phyloP scores from a whole-genome alignment of 257 asterid species.

The Capsicum baccatum region DNA sequence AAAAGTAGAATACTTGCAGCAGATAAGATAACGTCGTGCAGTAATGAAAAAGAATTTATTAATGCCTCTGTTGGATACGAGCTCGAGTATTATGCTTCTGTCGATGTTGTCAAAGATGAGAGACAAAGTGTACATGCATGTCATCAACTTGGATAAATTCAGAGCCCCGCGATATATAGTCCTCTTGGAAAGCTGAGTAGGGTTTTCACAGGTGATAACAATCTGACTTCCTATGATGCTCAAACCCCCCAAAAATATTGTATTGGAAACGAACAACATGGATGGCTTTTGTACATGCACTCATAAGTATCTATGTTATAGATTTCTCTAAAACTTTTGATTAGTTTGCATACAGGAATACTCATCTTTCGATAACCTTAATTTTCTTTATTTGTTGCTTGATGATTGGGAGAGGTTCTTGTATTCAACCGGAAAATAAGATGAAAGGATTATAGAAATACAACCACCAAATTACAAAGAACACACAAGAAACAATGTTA shows the following conservation, averaged over 20 bases:
- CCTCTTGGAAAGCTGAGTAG: conserved; percentile 41
- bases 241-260: not conserved
- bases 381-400: not conserved
- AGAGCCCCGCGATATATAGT: conserved; percentile 38
- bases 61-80: too few relatives aligned
- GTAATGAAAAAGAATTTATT: too few relatives aligned
- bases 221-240: not conserved
- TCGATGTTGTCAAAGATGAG: conserved; percentile 7
- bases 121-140: conserved; percentile 37
- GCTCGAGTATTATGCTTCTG: not conserved
- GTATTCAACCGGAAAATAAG: not conserved
- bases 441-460: too few relatives aligned
- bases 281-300: too few relatives aligned
- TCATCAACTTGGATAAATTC: conserved; percentile 35
- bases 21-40: too few relatives aligned
- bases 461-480: not conserved
- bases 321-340: not conserved
- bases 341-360: not conserved
- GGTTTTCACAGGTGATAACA: not conserved
- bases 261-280: too few relatives aligned
- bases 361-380: not conserved
- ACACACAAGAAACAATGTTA: not conserved
- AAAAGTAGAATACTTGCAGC: too few relatives aligned
- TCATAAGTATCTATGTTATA: too few relatives aligned
- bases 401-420: not conserved